phyloP scores from a whole-genome alignment of 805 yeast genomes.

The Nakazawaea ernobii region DNA sequence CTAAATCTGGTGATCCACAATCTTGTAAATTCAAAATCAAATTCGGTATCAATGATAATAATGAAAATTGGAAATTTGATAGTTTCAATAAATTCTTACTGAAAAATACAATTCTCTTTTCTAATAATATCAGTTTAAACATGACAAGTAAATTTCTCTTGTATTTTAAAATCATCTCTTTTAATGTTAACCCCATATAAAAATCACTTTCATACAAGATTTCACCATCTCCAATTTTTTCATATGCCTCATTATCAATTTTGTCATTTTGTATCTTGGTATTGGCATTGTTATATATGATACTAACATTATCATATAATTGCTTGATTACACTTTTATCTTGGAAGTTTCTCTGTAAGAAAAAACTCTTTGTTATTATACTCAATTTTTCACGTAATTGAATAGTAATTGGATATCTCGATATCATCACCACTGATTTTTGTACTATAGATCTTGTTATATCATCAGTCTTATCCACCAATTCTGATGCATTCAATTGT shows the following conservation, averaged over 20 bases:
- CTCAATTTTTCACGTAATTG: constrained; percentile 87
- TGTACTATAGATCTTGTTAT: constrained; percentile 86
- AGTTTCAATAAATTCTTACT: constrained; percentile 75
- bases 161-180: constrained; percentile 56
- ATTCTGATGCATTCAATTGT: constrained; percentile 62
- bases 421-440: constrained; percentile 83
- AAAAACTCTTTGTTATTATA: constrained; percentile 81
- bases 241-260: not conserved
- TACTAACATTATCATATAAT: constrained; percentile 60
- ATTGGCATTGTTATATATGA: constrained; percentile 27
- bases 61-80: constrained; percentile 77
- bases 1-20: constrained; percentile 71
- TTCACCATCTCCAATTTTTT: constrained; percentile 12
- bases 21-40: constrained; percentile 66
- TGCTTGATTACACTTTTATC: constrained; percentile 65
- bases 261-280: constrained; percentile 4
- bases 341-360: constrained; percentile 70
- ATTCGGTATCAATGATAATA: constrained; percentile 80
- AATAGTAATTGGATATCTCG: constrained; percentile 79
- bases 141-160: constrained; percentile 55
- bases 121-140: constrained; percentile 73
- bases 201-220: constrained; percentile 48
- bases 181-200: constrained; percentile 68
- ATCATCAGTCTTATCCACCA: constrained; percentile 52
- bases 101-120: constrained; percentile 67